These are phyloP conservation scores for Trametes cubensis DNA, from an alignment of 768 basidiomycete species.

Conservation along the genomic window DNA sequence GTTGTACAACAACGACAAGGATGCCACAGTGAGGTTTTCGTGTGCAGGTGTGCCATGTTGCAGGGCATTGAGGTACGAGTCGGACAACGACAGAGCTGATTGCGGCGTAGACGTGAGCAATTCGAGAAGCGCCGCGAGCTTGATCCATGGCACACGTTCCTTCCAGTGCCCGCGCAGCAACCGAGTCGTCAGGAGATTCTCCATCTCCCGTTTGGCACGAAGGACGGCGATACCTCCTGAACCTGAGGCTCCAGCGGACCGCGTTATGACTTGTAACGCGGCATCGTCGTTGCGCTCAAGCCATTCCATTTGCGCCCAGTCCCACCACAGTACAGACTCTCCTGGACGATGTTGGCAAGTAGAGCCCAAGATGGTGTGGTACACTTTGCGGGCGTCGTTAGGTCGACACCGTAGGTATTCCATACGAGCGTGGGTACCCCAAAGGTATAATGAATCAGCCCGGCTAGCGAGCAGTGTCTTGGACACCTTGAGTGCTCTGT, in stretches of 20 bases:
- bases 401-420: constrained; percentile 65
- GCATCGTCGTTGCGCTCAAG: constrained; percentile 51
- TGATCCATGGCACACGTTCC: constrained; percentile 66
- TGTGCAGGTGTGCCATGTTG: constrained; percentile 32
- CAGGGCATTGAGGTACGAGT: constrained; percentile 34
- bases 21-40: constrained; percentile 61
- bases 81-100: constrained; percentile 44
- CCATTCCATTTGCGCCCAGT: constrained; percentile 89
- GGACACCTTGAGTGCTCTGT: constrained; percentile 71
- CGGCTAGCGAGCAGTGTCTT: constrained; percentile 58
- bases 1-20: constrained; percentile 62
- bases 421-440: constrained; percentile 78
- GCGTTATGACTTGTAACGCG: constrained; percentile 56
- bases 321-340: constrained; percentile 66
- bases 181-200: constrained; percentile 44
- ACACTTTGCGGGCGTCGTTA: constrained; percentile 78
- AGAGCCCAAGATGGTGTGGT: constrained; percentile 62
- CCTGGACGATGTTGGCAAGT: constrained; percentile 40
- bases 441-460: constrained; percentile 61
- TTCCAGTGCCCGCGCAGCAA: constrained; percentile 46
- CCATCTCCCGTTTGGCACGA: constrained; percentile 64
- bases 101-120: constrained; percentile 51
- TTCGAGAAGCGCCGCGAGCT: constrained; percentile 66
- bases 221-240: constrained; percentile 56
- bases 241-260: constrained; percentile 56